Base-by-base conservation (phyloP, 768 basidiomycete genomes). In the Boletus rubropictus region DNA sequence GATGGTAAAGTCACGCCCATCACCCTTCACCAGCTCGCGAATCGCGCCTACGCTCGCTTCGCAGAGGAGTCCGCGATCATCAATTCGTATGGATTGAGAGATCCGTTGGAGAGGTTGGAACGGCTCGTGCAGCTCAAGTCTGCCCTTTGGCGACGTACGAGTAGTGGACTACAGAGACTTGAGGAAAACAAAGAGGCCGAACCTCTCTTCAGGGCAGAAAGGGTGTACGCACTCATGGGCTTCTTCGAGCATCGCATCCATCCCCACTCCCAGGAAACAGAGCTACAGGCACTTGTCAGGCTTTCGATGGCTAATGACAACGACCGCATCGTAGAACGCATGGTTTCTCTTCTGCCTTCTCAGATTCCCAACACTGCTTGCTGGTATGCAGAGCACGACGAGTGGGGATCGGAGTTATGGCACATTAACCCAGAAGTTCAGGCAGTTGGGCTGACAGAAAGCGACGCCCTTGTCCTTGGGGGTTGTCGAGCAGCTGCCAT, bases 201-300 rank as follows among this genome's bases (percentile, higher is more conserved):
- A 21, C 14, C 15, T 10, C 27, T 40, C 7, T 42, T 42, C 39
- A 39, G 33, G 34, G 51, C 55, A 33, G 61, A 60, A 21, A 62
- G 47, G 21, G 60, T 64, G 27, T 62, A 60, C 8, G 50, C 60
- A 9, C 51, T 65, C 1, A 60, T 59, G 63, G 53, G 54, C 3
- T 60, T 65, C 36, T 61, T 65, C 18, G 48, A 53, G 27, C 60
- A 60, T 40, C 63, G 52, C 1, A 61, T 63, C 25, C 22, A 37
- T 10, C 61, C 55, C 10, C 33, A 58, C 17, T 14, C 25, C 14
- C 17, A 37, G 29, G 59, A 60, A 25, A 61, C 48, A 14, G 46
- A 54, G 27, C 1, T 57, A 28, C 58, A 63, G 41, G 58, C 61
- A 6, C 45, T 57, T n/a, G 54, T 45, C 3, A 43, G 56, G 27